Base-by-base conservation (phyloP, 2,329 filamentous ascomycete species). In the Colletotrichum endophyticum region DNA sequence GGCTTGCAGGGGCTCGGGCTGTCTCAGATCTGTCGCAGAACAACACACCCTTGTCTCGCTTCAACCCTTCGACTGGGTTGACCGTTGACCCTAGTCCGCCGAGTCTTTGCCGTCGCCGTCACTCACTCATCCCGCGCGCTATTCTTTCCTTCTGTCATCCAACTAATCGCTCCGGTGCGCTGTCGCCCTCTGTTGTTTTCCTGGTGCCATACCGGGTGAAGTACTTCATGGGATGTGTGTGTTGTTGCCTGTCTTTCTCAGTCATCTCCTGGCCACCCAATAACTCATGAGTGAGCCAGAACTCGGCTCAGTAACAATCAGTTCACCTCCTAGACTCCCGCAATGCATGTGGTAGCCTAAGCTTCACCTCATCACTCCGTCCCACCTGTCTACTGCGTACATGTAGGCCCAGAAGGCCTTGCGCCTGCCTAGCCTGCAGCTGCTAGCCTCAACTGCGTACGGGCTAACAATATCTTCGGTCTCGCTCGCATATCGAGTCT, bases 1-100 rank as follows among this genome's bases (percentile, higher is more conserved):
- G 80, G 57, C 59, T 28, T 64, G 73, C 81, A 82, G 80, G 81
- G 80, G 76, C 76, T 34, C 16, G 19, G 77, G 61, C 70, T 79
- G 86, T 87, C 84, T 87, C 86, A 86, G 84, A 86, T 86, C 81
- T 86, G 86, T 87, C 83, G 82, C 86, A 87, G 84, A 80, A 81
- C 77, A 73, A 78, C 70, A 76, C 70, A 77, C 73, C 78, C 79
- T 73, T 78, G 70, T 77, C 72, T 78, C 72, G 77, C 72, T 70
- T 73, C 63, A 67, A 72, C 66, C 67, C 75, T 67, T 70, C 59
- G 71, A 76, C 74, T 74, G 59, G 71, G 66, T 74, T 74, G 66
- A 66, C 71, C 71, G 74, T 70, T 76, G 64, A 66, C 70, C 22
- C 15, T 44, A 62, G 22, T 73, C 63, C 39, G 56, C 64, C 44